These are phyloP conservation scores for Fraxinus anomala DNA, from an alignment of 257 asterid species.

Conservation along the genomic window DNA sequence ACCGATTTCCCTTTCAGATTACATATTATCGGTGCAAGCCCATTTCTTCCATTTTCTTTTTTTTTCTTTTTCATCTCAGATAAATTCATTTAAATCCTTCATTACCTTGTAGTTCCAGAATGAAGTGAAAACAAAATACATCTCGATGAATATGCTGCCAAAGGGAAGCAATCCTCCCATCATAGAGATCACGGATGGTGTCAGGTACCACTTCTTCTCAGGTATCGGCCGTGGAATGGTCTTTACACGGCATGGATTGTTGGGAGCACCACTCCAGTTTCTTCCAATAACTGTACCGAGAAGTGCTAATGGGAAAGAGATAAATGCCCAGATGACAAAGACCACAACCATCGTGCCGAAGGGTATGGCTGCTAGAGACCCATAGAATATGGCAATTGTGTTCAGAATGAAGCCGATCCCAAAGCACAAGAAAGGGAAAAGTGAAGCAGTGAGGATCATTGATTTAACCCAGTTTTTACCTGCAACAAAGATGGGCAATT, in stretches of 20 bases:
- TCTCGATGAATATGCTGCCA: conserved; percentile 72
- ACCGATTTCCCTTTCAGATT: neutral
- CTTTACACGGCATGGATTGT: conserved; percentile 72
- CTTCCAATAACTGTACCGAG: conserved; percentile 68
- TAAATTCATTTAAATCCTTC: neutral
- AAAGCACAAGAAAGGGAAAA: conserved; percentile 68
- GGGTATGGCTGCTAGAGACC: conserved; percentile 74
- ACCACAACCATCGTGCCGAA: conserved; percentile 68
- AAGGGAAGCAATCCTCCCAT: conserved; percentile 76
- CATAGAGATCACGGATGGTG: conserved; percentile 58
- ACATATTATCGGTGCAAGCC: neutral
- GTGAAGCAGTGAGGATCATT: conserved; percentile 64
- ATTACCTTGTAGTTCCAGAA: conserved; percentile 77
- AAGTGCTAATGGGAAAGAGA: conserved; percentile 65
- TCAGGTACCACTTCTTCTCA: conserved; percentile 63
- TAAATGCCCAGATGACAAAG: conserved; percentile 63
- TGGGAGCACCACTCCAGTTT: conserved; percentile 72
- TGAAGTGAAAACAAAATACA: conserved; percentile 73
- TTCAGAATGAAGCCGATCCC: conserved; percentile 63
- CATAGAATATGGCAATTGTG: conserved; percentile 66
- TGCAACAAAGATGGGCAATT: conserved; percentile 21
- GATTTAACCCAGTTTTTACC: conserved; percentile 69
- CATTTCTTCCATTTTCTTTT: too few relatives aligned
- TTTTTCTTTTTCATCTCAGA: neutral
- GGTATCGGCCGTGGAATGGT: conserved; percentile 73